Evolutionary conservation across 1,284 basidiomycete genomes (phyloP).

Genomic region (Puccinia novopanici): DNA sequence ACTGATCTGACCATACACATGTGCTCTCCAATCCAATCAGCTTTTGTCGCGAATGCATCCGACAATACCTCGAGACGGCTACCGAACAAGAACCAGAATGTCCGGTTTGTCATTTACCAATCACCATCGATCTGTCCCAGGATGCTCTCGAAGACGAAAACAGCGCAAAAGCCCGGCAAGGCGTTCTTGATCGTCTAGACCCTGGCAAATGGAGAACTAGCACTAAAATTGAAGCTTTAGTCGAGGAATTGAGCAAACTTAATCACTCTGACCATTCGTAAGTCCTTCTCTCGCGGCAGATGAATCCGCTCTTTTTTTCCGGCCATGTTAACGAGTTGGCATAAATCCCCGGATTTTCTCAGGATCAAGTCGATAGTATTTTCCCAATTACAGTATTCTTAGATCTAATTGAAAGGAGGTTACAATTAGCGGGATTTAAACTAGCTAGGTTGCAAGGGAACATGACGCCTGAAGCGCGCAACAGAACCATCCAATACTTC

Average conservation of each 20-base stretch:
- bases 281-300: too few species aligned
- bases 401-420: slow-evolving; percentile 79
- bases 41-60: slow-evolving; percentile 76
- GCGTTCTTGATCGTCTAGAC: slow-evolving; percentile 87
- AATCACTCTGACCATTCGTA: slow-evolving; percentile 50
- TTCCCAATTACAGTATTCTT: slow-evolving; percentile 89
- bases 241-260: slow-evolving; percentile 49
- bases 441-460: slow-evolving; percentile 93
- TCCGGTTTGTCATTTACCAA: slow-evolving; percentile 87
- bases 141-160: slow-evolving; percentile 74
- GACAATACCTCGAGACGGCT: slow-evolving; percentile 80
- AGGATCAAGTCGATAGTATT: slow-evolving; percentile 97
- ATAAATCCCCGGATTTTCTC: slow-evolving; percentile 59
- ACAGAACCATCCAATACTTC: slow-evolving; percentile 72
- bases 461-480: slow-evolving; percentile 93
- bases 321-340: not conserved
- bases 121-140: slow-evolving; percentile 93
- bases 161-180: slow-evolving; percentile 71
- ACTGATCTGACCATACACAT: not conserved
- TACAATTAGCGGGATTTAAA: slow-evolving; percentile 83
- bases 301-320: not conserved
- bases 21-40: not conserved
- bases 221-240: slow-evolving; percentile 91
- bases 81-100: slow-evolving; percentile 81
- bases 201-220: slow-evolving; percentile 88